Conservation (phyloP, 2,329 filamentous ascomycete species). For the Cercospora sp. region DNA sequence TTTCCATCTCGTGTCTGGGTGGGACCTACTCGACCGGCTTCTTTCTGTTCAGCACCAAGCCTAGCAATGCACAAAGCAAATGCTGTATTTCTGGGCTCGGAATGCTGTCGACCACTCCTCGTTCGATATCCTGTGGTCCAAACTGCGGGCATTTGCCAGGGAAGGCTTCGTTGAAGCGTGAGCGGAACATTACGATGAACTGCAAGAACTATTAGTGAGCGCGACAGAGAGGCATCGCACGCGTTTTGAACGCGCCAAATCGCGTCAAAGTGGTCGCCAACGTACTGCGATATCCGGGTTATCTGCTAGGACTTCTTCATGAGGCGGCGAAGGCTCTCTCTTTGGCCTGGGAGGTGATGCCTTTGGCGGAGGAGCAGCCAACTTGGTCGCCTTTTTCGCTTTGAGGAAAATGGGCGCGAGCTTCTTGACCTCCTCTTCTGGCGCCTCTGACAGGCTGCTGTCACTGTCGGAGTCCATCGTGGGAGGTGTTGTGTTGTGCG, state of each 20-base stretch:
- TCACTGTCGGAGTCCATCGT: conserved; percentile 56
- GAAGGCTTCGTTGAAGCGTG: conserved; percentile 87
- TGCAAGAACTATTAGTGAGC: conserved; percentile 54
- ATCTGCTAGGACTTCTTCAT: conserved; percentile 86
- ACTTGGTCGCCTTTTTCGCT: conserved; percentile 44
- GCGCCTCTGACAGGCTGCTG: conserved; percentile 59
- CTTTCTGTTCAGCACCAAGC: conserved; percentile 90
- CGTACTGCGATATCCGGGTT: conserved; percentile 90
- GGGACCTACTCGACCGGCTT: conserved; percentile 91
- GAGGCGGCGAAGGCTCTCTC: conserved; percentile 81
- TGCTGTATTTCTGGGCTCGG: conserved; percentile 85
- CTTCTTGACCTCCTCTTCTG: conserved; percentile 56
- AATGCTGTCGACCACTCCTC: conserved; percentile 72
- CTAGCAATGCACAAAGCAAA: conserved; percentile 84
- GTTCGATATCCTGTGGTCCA: conserved; percentile 92
- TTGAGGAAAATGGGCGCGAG: conserved; percentile 41
- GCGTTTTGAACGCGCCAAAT: conserved; percentile 37
- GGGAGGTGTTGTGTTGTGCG: conserved; percentile 36
- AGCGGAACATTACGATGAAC: conserved; percentile 98
- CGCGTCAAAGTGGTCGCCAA: conserved; percentile 40
- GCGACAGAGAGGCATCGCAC: conserved; percentile 26
- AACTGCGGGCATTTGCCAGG: conserved; percentile 84
- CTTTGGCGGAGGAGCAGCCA: conserved; percentile 48
- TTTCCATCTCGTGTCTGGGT: conserved; percentile 14
- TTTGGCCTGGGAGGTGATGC: conserved; percentile 53